These are phyloP conservation scores for Silene conica DNA, from an alignment of 148 eudicot species.

Conservation along the genomic window DNA sequence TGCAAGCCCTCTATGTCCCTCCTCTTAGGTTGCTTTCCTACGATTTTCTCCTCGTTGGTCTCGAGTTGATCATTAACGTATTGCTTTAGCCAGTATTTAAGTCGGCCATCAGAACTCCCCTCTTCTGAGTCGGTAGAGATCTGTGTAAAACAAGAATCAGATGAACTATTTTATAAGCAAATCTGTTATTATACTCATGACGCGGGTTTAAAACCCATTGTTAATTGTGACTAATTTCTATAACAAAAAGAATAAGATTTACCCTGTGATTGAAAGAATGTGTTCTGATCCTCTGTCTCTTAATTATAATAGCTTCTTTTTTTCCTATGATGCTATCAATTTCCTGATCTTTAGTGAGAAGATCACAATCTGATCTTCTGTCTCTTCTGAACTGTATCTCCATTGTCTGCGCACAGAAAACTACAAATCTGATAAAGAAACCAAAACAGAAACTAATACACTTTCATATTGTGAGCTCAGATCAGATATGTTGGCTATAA, in stretches of 20 bases:
- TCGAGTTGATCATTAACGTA: conserved; percentile 46
- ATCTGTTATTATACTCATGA: background rate
- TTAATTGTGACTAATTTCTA: too few species aligned
- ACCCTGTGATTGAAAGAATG: conserved; percentile 56
- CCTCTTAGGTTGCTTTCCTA: conserved; percentile 25
- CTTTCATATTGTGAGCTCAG: background rate
- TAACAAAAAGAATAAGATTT: background rate
- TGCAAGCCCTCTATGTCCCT: conserved; percentile 17
- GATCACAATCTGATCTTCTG: conserved; percentile 56
- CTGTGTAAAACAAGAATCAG: conserved; percentile 28
- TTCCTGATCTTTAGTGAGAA: conserved; percentile 48
- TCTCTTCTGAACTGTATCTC: conserved; percentile 47
- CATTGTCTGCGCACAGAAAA: conserved; percentile 11
- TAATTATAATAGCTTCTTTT: conserved; percentile 42
- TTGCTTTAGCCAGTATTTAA: conserved; percentile 61
- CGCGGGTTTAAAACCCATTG: background rate
- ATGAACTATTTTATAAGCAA: background rate
- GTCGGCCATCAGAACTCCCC: conserved; percentile 35
- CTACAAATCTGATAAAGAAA: background rate
- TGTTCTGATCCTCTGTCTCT: conserved; percentile 51
- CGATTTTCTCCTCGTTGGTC: conserved; percentile 33
- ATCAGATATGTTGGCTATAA: background rate
- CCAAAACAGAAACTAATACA: background rate
- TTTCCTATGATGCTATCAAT: conserved; percentile 40
- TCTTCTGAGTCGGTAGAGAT: conserved; percentile 57